Conservation (phyloP, 495 filamentous ascomycete species). For the Neurospora sp. region DNA sequence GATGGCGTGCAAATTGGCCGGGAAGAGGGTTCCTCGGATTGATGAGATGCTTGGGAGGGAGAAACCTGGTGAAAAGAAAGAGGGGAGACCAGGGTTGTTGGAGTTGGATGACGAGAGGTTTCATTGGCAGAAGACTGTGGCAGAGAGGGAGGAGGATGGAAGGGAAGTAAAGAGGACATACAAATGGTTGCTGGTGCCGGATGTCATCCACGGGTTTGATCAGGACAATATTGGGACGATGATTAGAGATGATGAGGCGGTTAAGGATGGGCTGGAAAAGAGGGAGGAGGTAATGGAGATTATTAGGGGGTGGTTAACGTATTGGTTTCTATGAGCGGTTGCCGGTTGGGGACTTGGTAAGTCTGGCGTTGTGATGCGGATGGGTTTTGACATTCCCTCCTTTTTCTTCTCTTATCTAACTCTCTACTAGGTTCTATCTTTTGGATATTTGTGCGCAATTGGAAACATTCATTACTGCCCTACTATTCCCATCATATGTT, state of each 20-base stretch:
- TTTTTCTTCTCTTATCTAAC: neutral
- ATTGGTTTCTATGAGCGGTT: neutral
- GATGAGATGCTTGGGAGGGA: constrained; percentile 8
- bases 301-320: constrained; percentile 26
- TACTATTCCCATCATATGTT: too few relatives aligned
- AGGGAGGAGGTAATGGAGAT: constrained; percentile 20
- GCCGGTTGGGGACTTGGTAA: neutral
- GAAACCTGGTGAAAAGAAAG: constrained; percentile 3
- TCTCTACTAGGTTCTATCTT: neutral
- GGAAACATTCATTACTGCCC: neutral
- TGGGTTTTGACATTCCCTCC: too few relatives aligned
- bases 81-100: constrained; percentile 5
- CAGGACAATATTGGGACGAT: constrained; percentile 5
- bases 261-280: constrained; percentile 25
- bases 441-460: neutral
- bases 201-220: constrained; percentile 32
- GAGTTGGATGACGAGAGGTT: constrained; percentile 25
- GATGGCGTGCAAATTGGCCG: constrained; percentile 24
- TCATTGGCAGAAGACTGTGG: constrained; percentile 18
- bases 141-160: constrained; percentile 4
- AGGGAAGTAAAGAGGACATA: constrained; percentile 8
- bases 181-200: constrained; percentile 31
- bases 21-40: constrained; percentile 7
- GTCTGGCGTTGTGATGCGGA: neutral
- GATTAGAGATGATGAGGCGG: constrained; percentile 5